Evolutionary conservation across 1,284 basidiomycete species (phyloP).

Genomic region (Takashimella koratensis): DNA sequence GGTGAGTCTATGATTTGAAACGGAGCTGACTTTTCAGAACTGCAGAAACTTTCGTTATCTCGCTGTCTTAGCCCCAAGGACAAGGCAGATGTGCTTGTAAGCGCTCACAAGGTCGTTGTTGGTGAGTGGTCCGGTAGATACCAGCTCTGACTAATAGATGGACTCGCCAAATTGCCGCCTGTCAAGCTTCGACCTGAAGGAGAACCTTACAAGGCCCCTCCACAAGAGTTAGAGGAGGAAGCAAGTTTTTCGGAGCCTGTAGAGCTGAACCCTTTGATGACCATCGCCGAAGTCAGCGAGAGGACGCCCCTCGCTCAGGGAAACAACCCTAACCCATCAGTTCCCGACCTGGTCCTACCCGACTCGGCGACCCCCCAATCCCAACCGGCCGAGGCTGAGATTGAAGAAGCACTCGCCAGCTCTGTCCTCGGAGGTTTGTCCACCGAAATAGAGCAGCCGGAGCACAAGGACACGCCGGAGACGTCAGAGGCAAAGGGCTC

Average conservation of each 20-base stretch:
- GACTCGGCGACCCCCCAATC: constrained; percentile 12
- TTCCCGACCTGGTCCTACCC: constrained; percentile 20
- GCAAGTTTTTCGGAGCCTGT: neutral
- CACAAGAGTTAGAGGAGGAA: constrained; percentile 1
- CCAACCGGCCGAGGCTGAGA: constrained; percentile 12
- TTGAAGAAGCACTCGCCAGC: constrained; percentile 37
- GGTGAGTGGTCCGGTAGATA: constrained; percentile 21
- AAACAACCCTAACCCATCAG: constrained; percentile 1
- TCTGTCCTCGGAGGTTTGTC: constrained; percentile 24
- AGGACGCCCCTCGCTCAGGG: neutral
- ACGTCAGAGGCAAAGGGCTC: neutral
- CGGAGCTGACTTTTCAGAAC: constrained; percentile 51
- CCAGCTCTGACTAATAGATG: constrained; percentile 22
- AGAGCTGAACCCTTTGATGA: constrained; percentile 11
- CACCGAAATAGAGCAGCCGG: neutral
- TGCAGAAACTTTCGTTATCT: constrained; percentile 62
- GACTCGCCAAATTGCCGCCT: constrained; percentile 40
- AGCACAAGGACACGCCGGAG: neutral
- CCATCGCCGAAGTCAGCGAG: constrained; percentile 3
- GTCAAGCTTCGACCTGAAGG: constrained; percentile 48
- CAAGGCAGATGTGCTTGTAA: constrained; percentile 74
- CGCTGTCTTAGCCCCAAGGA: constrained; percentile 65
- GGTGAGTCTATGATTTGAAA: constrained; percentile 53
- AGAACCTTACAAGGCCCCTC: constrained; percentile 37
- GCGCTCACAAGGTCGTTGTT: constrained; percentile 74